Evolutionary conservation across 1,284 basidiomycete species (phyloP).

Genomic region (Ceratobasidium papillatum): DNA sequence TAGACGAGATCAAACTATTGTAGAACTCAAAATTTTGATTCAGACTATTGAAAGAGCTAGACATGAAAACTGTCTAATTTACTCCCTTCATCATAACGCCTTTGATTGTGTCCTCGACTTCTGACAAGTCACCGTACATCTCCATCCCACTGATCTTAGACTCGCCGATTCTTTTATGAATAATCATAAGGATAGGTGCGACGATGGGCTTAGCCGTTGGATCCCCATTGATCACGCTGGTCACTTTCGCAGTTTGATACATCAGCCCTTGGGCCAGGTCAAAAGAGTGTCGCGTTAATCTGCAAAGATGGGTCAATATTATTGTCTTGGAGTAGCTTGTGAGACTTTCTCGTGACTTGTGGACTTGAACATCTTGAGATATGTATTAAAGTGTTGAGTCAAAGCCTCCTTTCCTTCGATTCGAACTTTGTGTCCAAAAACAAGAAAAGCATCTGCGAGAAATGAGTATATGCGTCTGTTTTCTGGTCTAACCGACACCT

Average conservation of each 20-base stretch:
- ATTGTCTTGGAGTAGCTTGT: neutral
- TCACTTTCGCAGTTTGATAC: neutral
- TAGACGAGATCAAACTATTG: no score
- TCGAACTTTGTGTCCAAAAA: neutral
- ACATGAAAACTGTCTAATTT: neutral
- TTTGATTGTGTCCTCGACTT: neutral
- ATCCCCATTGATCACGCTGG: slow-evolving; percentile 8
- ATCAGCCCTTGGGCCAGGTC: neutral
- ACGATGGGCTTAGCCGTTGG: neutral
- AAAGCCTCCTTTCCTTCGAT: slow-evolving; percentile 7
- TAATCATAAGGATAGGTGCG: neutral
- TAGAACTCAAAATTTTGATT: no score
- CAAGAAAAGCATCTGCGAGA: neutral
- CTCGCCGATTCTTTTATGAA: neutral
- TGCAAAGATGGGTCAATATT: neutral
- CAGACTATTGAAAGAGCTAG: neutral
- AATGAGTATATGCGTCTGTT: neutral
- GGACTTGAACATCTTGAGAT: slow-evolving; percentile 1
- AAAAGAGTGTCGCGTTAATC: neutral
- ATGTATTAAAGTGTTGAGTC: neutral
- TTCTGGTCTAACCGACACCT: neutral
- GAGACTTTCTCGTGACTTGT: neutral
- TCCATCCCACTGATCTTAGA: neutral
- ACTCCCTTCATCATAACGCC: neutral
- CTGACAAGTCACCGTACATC: neutral